Conservation (phyloP, 148 eudicot genomes). For the Spergularia bocconei region DNA sequence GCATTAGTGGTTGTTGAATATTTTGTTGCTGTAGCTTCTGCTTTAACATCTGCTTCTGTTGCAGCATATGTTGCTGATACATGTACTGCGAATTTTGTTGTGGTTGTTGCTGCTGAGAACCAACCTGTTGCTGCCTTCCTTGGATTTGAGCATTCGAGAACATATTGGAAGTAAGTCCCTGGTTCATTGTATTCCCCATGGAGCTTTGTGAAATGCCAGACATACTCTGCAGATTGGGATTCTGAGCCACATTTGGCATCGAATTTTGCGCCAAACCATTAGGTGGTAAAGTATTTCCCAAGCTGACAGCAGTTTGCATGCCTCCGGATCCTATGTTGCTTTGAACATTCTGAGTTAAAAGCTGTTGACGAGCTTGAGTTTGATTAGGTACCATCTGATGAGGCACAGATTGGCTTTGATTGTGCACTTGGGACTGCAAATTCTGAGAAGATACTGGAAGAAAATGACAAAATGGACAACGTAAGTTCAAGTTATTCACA, state of each 20-base stretch:
- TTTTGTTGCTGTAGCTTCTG: slow-evolving; percentile 61
- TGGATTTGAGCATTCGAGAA: slow-evolving; percentile 67
- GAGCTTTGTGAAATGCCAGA: slow-evolving; percentile 61
- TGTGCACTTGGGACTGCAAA: slow-evolving; percentile 65
- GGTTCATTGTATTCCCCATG: slow-evolving; percentile 70
- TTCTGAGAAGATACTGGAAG: slow-evolving; percentile 45
- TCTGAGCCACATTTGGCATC: slow-evolving; percentile 62
- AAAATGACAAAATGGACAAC: slow-evolving; percentile 16
- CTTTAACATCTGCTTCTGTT: slow-evolving; percentile 52
- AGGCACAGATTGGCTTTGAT: slow-evolving; percentile 63
- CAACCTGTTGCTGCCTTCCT: slow-evolving; percentile 67
- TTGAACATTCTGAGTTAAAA: slow-evolving; percentile 61
- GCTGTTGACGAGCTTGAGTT: slow-evolving; percentile 59
- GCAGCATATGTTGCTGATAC: slow-evolving; percentile 79
- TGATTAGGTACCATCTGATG: slow-evolving; percentile 61
- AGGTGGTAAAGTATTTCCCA: slow-evolving; percentile 56
- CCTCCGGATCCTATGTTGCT: slow-evolving; percentile 51
- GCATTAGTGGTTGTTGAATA: slow-evolving; percentile 52
- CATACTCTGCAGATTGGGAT: slow-evolving; percentile 59
- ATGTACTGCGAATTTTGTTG: slow-evolving; percentile 61
- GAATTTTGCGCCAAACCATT: slow-evolving; percentile 55
- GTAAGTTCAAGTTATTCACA: background rate
- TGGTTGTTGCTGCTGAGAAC: slow-evolving; percentile 56
- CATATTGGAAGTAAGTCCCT: slow-evolving; percentile 59
- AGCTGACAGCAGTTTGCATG: slow-evolving; percentile 59